Evolutionary conservation across 2,329 filamentous ascomycete species (phyloP).

Genomic region (Fusarium armeniacum): DNA sequence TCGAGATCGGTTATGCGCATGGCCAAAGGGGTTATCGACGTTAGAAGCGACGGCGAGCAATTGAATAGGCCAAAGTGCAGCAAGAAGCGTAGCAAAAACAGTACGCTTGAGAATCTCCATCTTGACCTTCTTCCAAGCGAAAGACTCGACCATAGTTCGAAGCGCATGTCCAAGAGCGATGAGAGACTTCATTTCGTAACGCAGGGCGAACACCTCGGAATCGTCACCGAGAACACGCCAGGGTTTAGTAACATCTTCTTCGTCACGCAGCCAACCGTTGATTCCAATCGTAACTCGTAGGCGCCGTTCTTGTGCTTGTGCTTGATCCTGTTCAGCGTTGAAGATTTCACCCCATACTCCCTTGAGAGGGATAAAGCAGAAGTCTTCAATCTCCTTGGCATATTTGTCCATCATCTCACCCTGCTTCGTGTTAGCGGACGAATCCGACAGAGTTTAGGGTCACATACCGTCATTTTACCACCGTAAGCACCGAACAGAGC

Average conservation of each 20-base stretch:
- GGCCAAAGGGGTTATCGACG: constrained; percentile 85
- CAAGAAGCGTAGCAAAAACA: constrained; percentile 75
- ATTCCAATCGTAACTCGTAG: constrained; percentile 87
- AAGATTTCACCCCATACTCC: constrained; percentile 56
- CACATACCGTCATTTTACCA: constrained; percentile 73
- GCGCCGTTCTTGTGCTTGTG: constrained; percentile 59
- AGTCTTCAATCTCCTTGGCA: constrained; percentile 87
- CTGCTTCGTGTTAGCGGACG: constrained; percentile 49
- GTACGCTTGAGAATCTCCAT: constrained; percentile 81
- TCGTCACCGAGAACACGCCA: constrained; percentile 81
- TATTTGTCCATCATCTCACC: constrained; percentile 91
- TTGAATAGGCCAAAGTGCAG: constrained; percentile 78
- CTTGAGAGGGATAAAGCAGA: constrained; percentile 80
- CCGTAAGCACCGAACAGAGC: constrained; percentile 92
- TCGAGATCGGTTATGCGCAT: constrained; percentile 81
- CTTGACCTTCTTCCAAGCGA: constrained; percentile 81
- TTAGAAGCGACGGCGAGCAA: constrained; percentile 75
- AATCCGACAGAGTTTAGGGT: no score
- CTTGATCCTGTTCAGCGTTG: constrained; percentile 37
- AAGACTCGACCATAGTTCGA: constrained; percentile 77
- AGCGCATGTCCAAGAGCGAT: constrained; percentile 82
- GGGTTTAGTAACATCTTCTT: constrained; percentile 81
- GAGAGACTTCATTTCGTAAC: constrained; percentile 85
- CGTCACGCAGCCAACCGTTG: constrained; percentile 85
- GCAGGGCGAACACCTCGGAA: constrained; percentile 85